Evolutionary conservation across 495 filamentous ascomycete species (phyloP), one percentile per base, ranked within the genome.

Genomic region (Hyphodiscus hymeniophilus): DNA sequence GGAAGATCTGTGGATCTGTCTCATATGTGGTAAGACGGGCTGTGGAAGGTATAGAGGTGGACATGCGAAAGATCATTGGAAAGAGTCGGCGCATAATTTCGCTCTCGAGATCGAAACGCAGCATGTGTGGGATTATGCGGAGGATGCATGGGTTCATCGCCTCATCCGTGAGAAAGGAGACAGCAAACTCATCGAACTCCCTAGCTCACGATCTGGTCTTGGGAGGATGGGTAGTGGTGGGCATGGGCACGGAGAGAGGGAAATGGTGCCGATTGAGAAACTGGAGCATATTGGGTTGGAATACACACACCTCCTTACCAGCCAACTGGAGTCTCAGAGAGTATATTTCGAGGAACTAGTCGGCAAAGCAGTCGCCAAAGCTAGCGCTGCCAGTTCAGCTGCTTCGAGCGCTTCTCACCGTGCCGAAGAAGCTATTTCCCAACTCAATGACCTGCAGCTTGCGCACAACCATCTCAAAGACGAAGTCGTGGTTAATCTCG

Each of bases 41-140:
- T 98, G 92, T 59, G 92, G 92, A 8, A 79, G 92, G 22, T 98
- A 98, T 61, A 91, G 95, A 60, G 79, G 79, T 20, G 94, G 88
- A 2, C 92, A 98, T 62, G 92, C 92, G 24, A 95, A 91, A 61
- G 80, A 83, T 10, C 92, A 98, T 67, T 98, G 85, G 74, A 87
- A 94, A 67, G 74, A 85, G 38, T 94, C 87, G 2, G 74, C 75
- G 0, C 92, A 98, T 64, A 86, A 80, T 49, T 98, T 94, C 60
- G 86, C 89, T 39, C 83, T 98, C 68, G 94, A 98, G 60, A 76
- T 97, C 26, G 78, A 79, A 34, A 90, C 89, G 0, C 91, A 98
- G 60, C 85, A 91, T 49, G 88, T 98, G 4, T 98, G 92, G 92
- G 94, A 98, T 69, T 98, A 98, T 59, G 84, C 84, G 0, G 85